Percentiles rank a stretch among this genome's conserved stretches.
These are phyloP conservation scores for Gossypium mustelinum DNA, from an alignment of 345 rosid species.

Conservation along the genomic window DNA sequence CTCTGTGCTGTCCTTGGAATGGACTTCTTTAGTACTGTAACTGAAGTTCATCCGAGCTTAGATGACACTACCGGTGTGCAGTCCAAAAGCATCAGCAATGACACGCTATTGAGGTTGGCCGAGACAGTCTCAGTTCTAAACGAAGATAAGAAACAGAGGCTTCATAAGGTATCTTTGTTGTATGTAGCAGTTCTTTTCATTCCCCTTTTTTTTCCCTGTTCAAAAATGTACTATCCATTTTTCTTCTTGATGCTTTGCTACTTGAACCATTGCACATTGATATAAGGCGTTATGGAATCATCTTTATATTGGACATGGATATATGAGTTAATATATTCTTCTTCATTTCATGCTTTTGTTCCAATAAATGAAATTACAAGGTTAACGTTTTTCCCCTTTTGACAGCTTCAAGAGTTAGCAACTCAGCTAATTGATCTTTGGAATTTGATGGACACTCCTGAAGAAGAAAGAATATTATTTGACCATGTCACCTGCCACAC, in stretches of 20 bases:
- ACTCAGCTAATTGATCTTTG: constrained; percentile 83
- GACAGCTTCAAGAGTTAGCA: constrained; percentile 94
- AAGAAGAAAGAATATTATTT: constrained; percentile 78
- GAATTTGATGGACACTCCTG: constrained; percentile 96
- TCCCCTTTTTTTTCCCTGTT: background rate
- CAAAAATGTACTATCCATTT: background rate
- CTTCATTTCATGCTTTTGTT: constrained; percentile 1
- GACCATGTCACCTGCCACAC: constrained; percentile 86
- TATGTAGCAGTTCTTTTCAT: background rate
- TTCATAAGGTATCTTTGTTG: constrained; percentile 51
- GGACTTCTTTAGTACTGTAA: constrained; percentile 77
- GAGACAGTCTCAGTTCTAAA: constrained; percentile 68
- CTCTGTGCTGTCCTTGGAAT: constrained; percentile 85
- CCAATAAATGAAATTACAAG: background rate
- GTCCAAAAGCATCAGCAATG: constrained; percentile 92
- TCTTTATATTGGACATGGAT: background rate
- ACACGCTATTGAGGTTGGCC: constrained; percentile 71
- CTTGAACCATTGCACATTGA: background rate
- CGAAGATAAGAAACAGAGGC: constrained; percentile 88
- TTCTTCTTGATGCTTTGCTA: background rate
- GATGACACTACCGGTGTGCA: constrained; percentile 59
- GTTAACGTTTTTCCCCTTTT: constrained; percentile 14
- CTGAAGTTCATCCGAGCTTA: constrained; percentile 95
- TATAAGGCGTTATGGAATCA: background rate
- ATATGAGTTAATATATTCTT: background rate